Base-by-base conservation (phyloP, 306 rosid species). In the Gillenia trifoliata region DNA sequence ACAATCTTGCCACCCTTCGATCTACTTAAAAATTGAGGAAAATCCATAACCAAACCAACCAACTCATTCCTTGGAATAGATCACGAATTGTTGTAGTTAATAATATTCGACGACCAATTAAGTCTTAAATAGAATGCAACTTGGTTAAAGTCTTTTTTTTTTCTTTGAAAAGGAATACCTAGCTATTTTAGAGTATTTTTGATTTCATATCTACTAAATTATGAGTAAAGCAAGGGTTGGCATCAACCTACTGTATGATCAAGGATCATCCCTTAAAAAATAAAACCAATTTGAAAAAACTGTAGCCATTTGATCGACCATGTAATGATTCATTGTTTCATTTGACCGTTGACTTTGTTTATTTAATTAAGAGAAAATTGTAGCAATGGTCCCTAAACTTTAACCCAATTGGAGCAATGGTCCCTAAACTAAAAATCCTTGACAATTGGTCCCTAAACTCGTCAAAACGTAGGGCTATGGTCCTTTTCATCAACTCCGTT, bases 31-130 rank as follows among this genome's bases (percentile, higher is more conserved):
- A 72, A 78, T 45, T 34, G 16, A 66, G 75, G 3, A 74, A 78
- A 80, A 81, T 85, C 79, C 70, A 78, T 75, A n/a, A n/a, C n/a
- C n/a, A n/a, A n/a, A n/a, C n/a, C n/a, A 81, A 77, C 90, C 86
- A 86, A 49, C 90, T 87, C 90, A 85, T 85, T 84, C 90, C 85
- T 70, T 85, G 78, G 88, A 86, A 80, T 74, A 81, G 78, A 89
- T 86, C 91, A 68, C 79, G 49, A 78, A 73, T 19, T 79, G 70
- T 66, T 22, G 47, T 83, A 71, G 79, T 82, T 89, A 81, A 81
- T 65, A 77, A 78, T 86, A 82, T 80, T 80, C 86, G 79, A 73
- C 63, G 76, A 81, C 76, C 75, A 15, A 68, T 80, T 22, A 52
- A 79, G 59, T 70, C 79, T 79, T 75, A 65, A 80, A 70, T 47